Evolutionary conservation across 495 filamentous ascomycete genomes (phyloP), one percentile per base, ranked within the genome.

Genomic region (Tirmania nivea): DNA sequence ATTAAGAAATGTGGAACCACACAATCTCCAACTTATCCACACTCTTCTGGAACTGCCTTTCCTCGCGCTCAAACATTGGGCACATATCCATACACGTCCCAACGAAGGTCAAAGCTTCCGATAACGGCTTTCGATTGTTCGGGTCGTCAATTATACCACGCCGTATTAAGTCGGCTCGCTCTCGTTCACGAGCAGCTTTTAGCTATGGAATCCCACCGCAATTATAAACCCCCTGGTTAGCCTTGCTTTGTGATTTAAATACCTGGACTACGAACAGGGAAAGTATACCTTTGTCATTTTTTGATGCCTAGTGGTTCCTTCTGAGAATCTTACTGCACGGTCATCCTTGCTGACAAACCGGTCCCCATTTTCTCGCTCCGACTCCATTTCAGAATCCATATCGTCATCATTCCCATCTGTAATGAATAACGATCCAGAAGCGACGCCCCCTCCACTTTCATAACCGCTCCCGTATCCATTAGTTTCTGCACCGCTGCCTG

Each of bases 11-110:
- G 9, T 8, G 17, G 35, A 16, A 68, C 76, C 77, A 70, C 75
- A 63, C 61, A 54, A 63, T 77, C 65, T 80, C 77, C 54, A 69
- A 71, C 52, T 70, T 71, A 61, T 80, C 77, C 35, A 79, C 73
- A 69, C 73, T 75, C 54, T 75, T 73, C 57, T 79, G 73, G 57
- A 65, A 53, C 17, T 39, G 34, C 36, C 62, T 54, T 51, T 65
- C 63, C 34, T 58, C 34, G 2, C 56, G 56, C 68, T 99, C 92
- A 61, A 78, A 94, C 57, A 89, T 80, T 0, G 92, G 85, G 65
- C 92, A 99, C 88, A 94, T 95, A 55, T 85, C 79, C 57, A 83
- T 77, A 62, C 88, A 96, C 52, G 82, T 89, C 10, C 89, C 90
- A 53, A 84, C 79, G 17, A 86, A 88, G 3, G 81, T 81, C 47